Evolutionary conservation across 169 alveolate species (phyloP).

Genomic region (Eimeria brunetti): DNA sequence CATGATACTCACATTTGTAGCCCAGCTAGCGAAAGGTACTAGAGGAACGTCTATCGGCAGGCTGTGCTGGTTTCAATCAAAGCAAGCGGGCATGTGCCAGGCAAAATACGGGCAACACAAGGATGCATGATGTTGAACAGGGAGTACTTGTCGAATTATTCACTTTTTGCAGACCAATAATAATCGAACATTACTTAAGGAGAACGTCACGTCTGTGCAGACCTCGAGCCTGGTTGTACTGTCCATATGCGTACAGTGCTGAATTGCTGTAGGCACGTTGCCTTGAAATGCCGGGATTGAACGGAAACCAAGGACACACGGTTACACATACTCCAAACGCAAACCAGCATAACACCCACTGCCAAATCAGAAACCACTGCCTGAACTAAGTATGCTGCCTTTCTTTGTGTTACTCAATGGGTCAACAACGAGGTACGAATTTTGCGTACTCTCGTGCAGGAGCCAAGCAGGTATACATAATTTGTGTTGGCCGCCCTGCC

Average conservation of each 20-base stretch:
- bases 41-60: too few relatives aligned
- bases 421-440: background rate
- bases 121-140: background rate
- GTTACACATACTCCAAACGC: background rate
- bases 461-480: background rate
- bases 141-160: background rate
- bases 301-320: too few relatives aligned
- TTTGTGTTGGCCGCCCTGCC: background rate
- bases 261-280: background rate
- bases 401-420: background rate
- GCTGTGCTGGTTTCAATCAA: too few relatives aligned
- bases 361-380: background rate
- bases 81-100: too few relatives aligned
- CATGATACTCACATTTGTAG: too few relatives aligned
- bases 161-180: background rate
- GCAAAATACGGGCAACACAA: background rate
- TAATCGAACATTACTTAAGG: too few relatives aligned
- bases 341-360: background rate
- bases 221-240: too few relatives aligned
- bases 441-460: background rate
- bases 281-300: background rate
- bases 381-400: background rate
- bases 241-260: too few relatives aligned
- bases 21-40: too few relatives aligned
- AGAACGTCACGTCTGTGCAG: background rate